Percentiles rank a stretch among this genome's conserved stretches.
phyloP scores from a whole-genome alignment of 2,329 filamentous ascomycete species.

The Pseudogymnoascus sp. region DNA sequence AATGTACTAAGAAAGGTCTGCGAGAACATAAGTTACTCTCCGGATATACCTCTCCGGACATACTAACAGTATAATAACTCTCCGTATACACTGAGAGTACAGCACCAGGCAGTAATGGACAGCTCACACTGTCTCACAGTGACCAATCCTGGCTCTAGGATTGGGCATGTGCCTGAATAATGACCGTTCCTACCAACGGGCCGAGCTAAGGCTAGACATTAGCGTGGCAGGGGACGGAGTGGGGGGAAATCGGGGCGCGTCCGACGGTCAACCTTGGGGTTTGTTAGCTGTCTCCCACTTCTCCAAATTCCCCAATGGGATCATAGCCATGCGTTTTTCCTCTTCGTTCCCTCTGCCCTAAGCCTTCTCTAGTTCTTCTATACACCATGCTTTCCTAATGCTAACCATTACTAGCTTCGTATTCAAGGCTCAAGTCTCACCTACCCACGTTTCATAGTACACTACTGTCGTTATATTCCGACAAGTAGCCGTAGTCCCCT shows the following conservation, averaged over 20 bases:
- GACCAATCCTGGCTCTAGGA: neutral
- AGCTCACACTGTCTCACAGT: neutral
- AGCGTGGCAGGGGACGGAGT: neutral
- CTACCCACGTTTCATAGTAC: neutral
- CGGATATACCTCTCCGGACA: too few relatives aligned
- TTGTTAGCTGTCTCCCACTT: neutral
- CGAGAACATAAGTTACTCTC: neutral
- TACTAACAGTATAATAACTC: neutral
- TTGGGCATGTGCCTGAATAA: neutral
- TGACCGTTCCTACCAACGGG: neutral
- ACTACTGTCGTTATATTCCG: neutral
- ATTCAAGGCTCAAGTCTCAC: neutral
- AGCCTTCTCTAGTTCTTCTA: neutral
- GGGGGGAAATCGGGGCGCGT: neutral
- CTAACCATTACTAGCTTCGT: neutral
- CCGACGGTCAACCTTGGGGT: neutral
- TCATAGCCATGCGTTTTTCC: neutral
- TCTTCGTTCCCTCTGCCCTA: neutral
- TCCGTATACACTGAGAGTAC: neutral
- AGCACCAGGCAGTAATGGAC: neutral
- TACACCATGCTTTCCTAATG: neutral
- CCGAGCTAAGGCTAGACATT: neutral
- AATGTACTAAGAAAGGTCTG: neutral
- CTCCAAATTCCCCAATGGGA: neutral
- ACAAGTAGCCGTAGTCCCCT: neutral